A percentile compares a stretch with the other conserved stretches of the same genome.
These are phyloP conservation scores for Zizania latifolia DNA, from an alignment of 176 grass and related monocot genomes.

Conservation along the genomic window DNA sequence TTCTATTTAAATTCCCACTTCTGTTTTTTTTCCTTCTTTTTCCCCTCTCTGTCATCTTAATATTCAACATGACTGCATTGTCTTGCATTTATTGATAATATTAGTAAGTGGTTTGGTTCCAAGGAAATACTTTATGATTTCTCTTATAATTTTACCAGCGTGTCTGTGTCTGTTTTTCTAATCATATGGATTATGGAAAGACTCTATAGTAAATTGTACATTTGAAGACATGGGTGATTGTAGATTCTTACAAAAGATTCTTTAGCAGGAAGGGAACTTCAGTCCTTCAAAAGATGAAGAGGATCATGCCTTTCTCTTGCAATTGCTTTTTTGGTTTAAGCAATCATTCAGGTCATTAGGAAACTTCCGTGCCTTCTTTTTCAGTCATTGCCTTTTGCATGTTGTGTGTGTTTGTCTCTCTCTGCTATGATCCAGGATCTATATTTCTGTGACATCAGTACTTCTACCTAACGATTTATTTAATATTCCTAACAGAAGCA, in stretches of 20 bases:
- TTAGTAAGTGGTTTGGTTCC: conserved; percentile 2
- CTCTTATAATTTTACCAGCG: background rate
- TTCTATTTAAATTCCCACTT: background rate
- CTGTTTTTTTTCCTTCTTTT: background rate
- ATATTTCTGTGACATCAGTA: conserved; percentile 9
- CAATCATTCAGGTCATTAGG: conserved; percentile 89
- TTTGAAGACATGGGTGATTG: conserved; percentile 23
- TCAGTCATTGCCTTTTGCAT: conserved; percentile 12
- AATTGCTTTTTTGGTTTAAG: conserved; percentile 99
- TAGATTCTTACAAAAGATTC: conserved; percentile 36
- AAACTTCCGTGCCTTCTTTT: conserved; percentile 24
- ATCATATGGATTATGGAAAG: background rate
- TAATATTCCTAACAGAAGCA: background rate
- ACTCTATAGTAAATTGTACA: conserved; percentile 18
- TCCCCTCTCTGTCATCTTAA: background rate
- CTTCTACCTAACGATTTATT: background rate
- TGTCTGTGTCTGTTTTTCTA: background rate
- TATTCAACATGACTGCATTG: conserved; percentile 5
- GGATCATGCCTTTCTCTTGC: conserved; percentile 78
- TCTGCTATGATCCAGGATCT: background rate
- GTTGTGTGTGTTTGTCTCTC: background rate
- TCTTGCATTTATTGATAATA: background rate
- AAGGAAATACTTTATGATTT: conserved; percentile 23
- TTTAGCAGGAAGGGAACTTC: conserved; percentile 82
- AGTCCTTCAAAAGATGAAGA: conserved; percentile 77